Conservation (phyloP, 2,329 filamentous ascomycete species). For the Talaromyces verruculosus region DNA sequence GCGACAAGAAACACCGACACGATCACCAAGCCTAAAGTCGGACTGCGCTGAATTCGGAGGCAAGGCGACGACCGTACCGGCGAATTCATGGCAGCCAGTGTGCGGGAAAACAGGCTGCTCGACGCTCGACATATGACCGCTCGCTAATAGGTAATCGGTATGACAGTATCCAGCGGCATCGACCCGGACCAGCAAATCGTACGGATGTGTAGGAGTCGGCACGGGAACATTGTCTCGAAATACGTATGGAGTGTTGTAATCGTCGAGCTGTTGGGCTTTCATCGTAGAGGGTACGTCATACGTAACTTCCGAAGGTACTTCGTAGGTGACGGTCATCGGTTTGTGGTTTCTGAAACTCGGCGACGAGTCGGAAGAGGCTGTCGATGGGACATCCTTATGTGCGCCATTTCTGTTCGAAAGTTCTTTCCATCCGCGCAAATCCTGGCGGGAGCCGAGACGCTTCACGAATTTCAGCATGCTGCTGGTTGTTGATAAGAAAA, state of each 20-base stretch:
- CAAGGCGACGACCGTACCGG: conserved; percentile 45
- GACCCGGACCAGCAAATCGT: conserved; percentile 50
- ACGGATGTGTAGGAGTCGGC: conserved; percentile 43
- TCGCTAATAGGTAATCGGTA: conserved; percentile 43
- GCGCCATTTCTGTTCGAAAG: conserved; percentile 47
- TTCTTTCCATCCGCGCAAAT: conserved; percentile 12
- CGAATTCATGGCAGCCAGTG: conserved; percentile 50
- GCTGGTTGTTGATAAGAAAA: neutral
- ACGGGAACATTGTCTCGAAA: conserved; percentile 26
- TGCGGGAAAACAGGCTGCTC: conserved; percentile 41
- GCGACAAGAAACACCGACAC: conserved; percentile 17
- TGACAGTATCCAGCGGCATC: conserved; percentile 52
- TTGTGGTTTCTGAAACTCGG: conserved; percentile 27
- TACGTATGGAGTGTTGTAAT: conserved; percentile 29
- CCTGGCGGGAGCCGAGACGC: conserved; percentile 16
- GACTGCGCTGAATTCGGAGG: conserved; percentile 19
- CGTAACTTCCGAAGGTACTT: conserved; percentile 17
- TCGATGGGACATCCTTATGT: conserved; percentile 54
- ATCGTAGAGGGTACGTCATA: conserved; percentile 24
- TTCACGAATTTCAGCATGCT: conserved; percentile 37
- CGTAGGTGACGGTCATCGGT: neutral
- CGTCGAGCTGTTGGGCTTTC: conserved; percentile 29
- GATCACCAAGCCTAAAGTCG: conserved; percentile 20
- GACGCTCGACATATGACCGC: conserved; percentile 39
- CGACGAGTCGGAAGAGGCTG: conserved; percentile 59